These are phyloP conservation scores for Ophiocordyceps unilateralis DNA, from an alignment of 2,329 filamentous ascomycete genomes.

Conservation along the genomic window DNA sequence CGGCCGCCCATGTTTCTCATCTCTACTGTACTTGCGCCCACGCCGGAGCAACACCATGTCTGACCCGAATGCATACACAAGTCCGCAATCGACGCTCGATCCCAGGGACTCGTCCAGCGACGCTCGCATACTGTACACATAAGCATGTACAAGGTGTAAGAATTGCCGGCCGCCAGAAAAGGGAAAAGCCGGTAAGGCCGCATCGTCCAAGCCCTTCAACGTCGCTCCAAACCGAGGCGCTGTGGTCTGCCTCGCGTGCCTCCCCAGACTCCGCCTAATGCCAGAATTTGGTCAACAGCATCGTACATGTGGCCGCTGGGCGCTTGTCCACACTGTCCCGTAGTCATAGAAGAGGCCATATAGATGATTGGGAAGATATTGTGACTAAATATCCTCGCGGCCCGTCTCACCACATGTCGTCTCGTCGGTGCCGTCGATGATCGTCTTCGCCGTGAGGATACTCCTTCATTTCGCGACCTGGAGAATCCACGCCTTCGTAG, in stretches of 20 bases:
- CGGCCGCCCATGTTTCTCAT: neutral
- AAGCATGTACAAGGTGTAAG: neutral
- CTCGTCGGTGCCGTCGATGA: slow-evolving; percentile 16
- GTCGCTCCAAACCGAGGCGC: neutral
- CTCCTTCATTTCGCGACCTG: slow-evolving; percentile 21
- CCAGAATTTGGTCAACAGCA: slow-evolving; percentile 11
- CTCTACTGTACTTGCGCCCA: neutral
- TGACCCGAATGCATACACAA: neutral
- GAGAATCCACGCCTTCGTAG: slow-evolving; percentile 20
- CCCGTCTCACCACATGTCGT: slow-evolving; percentile 28
- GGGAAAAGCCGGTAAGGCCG: neutral
- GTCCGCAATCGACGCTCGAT: neutral
- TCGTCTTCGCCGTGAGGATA: slow-evolving; percentile 20
- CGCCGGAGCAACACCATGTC: neutral
- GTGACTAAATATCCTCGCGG: slow-evolving; percentile 3
- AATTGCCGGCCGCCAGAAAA: neutral
- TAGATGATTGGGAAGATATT: slow-evolving; percentile 5
- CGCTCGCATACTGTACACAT: neutral
- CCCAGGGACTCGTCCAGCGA: no score
- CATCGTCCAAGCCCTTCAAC: neutral
- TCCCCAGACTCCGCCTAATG: slow-evolving; percentile 19
- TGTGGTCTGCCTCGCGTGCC: slow-evolving; percentile 5
- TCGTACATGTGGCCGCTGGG: slow-evolving; percentile 6
- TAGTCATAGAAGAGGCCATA: slow-evolving; percentile 6
- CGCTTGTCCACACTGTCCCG: neutral